phyloP scores from a whole-genome alignment of 192 early-diverging fungal genomes.

The Linderina pennispora region DNA sequence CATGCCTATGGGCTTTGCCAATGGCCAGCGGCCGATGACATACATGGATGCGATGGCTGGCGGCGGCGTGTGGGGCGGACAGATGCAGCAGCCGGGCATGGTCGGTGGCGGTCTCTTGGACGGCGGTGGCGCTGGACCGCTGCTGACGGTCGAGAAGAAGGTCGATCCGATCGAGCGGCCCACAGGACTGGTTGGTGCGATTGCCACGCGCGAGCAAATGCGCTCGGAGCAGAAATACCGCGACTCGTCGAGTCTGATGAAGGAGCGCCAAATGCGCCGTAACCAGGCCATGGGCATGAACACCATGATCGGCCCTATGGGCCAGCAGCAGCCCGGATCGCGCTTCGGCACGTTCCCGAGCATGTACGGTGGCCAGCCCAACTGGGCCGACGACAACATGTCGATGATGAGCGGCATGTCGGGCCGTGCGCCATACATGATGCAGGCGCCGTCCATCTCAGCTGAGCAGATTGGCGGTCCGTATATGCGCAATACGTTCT shows the following conservation, averaged over 20 bases:
- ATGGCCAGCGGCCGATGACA: constrained; percentile 34
- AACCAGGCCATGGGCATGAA: constrained; percentile 44
- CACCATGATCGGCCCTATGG: too few species aligned
- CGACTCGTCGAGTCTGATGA: constrained; percentile 48
- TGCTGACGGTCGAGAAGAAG: constrained; percentile 47
- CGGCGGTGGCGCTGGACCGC: constrained; percentile 36
- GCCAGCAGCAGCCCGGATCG: constrained; percentile 9
- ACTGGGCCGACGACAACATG: constrained; percentile 43
- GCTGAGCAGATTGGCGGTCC: constrained; percentile 33
- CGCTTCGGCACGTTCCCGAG: constrained; percentile 31
- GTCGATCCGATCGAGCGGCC: constrained; percentile 40
- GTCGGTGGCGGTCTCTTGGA: constrained; percentile 26
- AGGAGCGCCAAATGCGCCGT: constrained; percentile 48
- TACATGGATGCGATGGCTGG: constrained; percentile 35
- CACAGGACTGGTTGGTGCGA: constrained; percentile 47
- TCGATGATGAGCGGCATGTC: constrained; percentile 47
- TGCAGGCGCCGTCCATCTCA: constrained; percentile 37
- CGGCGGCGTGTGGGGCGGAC: constrained; percentile 30
- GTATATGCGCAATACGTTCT: constrained; percentile 34
- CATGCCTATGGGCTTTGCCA: constrained; percentile 34
- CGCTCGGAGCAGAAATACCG: constrained; percentile 50
- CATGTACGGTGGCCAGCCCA: constrained; percentile 36
- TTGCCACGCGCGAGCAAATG: constrained; percentile 50
- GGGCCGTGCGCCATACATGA: constrained; percentile 36
- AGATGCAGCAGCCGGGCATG: constrained; percentile 25